phyloP scores from a whole-genome alignment of 371 early-diverging fungal genomes.

The Mortierella sp. region DNA sequence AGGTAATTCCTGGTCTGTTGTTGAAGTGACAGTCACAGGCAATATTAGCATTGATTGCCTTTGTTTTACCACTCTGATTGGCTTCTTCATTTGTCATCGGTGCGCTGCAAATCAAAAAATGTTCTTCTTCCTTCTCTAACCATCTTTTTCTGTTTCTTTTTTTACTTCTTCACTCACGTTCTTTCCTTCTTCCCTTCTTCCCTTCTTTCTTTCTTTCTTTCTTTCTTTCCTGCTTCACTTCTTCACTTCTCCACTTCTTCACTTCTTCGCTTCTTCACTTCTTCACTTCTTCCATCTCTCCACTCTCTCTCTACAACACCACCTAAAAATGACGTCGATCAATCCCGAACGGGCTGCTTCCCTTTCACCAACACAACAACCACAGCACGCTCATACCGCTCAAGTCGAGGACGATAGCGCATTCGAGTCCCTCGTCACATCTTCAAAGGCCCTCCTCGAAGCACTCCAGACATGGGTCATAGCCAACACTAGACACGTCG shows the following conservation, averaged over 20 bases:
- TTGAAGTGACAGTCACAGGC: background rate
- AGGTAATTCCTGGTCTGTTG: conserved; percentile 19
- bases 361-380: conserved; percentile 12
- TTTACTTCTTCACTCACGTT: background rate
- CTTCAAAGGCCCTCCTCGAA: conserved; percentile 43
- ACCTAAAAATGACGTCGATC: background rate
- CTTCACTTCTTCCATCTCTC: background rate
- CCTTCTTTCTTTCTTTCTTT: background rate
- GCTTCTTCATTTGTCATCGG: background rate
- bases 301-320: conserved; percentile 9
- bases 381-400: conserved; percentile 6
- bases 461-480: conserved; percentile 43
- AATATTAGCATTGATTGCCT: background rate
- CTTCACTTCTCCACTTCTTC: background rate
- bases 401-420: conserved; percentile 18
- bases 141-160: background rate
- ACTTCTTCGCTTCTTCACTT: background rate
- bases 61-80: background rate
- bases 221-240: no score
- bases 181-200: background rate
- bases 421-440: conserved; percentile 40
- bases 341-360: background rate
- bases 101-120: background rate
- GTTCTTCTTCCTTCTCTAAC: conserved; percentile 6
- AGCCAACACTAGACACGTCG: background rate